Base-by-base conservation (phyloP, 371 early-diverging fungal genomes). In the Dinochytrium kinnereticum region DNA sequence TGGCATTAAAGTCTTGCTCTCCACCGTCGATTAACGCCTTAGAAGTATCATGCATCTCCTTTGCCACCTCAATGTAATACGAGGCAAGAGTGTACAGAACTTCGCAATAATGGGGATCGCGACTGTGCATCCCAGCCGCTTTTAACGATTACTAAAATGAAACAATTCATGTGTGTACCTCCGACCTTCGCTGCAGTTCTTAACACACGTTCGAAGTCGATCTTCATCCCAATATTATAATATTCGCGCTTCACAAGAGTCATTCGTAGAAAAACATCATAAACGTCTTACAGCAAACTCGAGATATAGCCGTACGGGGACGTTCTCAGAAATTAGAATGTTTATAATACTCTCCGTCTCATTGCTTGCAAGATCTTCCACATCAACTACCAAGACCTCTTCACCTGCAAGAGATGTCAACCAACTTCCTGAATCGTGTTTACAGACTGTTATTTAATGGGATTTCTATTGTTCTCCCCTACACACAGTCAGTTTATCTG, bases 321-420 rank as follows among this genome's bases (percentile, higher is more conserved):
- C 90, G 53, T 82, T 81, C 75, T 95, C 95, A 66, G 90, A 86
- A 44, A 84, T 88, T 51, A 96, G 87, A 70, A 96, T 94, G 53
- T 89, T 88, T 55, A 93, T 90, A 37, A 96, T 86, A 13, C 91
- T 76, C 64, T 76, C 77, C 30, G 24, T 59, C 15, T 55, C 89
- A 68, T 90, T 86, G 31, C 78, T 82, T 0, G 89, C 90, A 28
- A 94, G 81, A 79, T 91, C 93, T 33, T 86, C 84, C 74, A 93
- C 90, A 34, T 91, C 91, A 49, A 94, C 93, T 77, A 92, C 93
- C 55, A 95, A 81, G 3, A 94, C 91, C 69, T 77, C 75, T 3
- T 75, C 55, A 26, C 55, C 64, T 26, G 28, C 34, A 34, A 55
- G 15, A 26, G n/a, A n/a, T n/a, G n/a, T n/a, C n/a, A n/a, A n/a